Percentiles rank a stretch among this genome's conserved stretches.
phyloP scores from a whole-genome alignment of 441 rosid genomes.

The Breynia disticha region DNA sequence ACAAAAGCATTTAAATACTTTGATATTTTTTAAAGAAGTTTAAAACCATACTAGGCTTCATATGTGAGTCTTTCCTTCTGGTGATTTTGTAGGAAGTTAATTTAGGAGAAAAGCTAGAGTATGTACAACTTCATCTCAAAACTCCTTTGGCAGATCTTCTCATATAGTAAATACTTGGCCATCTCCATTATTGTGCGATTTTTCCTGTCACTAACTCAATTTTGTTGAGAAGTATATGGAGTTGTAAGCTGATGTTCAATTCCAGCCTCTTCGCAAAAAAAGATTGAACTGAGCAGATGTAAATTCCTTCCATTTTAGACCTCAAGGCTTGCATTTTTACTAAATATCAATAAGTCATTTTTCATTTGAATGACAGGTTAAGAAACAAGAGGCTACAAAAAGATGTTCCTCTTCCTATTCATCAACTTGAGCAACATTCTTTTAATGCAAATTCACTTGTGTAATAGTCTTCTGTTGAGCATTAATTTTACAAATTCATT shows the following conservation, averaged over 20 bases:
- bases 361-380: neutral
- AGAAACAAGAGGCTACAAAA: no score
- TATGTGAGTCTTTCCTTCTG: no score
- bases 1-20: conserved; percentile 3
- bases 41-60: conserved; percentile 1
- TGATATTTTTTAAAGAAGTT: neutral
- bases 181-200: conserved; percentile 1
- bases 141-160: neutral
- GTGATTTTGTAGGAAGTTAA: no score
- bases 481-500: conserved; percentile 4
- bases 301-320: conserved; percentile 13
- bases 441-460: no score
- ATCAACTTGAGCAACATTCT: conserved; percentile 6
- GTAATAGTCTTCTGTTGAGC: no score
- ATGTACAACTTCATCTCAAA: neutral
- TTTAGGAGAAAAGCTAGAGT: no score
- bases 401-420: conserved; percentile 5
- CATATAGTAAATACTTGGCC: neutral
- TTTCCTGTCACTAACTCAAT: conserved; percentile 13
- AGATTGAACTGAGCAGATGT: neutral
- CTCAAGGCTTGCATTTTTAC: conserved; percentile 12
- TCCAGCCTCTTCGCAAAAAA: conserved; percentile 2
- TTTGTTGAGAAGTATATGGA: conserved; percentile 15
- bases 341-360: conserved; percentile 19
- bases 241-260: conserved; percentile 17